Conservation (phyloP, 257 asterid genomes). For the Orobanche coerulescens region DNA sequence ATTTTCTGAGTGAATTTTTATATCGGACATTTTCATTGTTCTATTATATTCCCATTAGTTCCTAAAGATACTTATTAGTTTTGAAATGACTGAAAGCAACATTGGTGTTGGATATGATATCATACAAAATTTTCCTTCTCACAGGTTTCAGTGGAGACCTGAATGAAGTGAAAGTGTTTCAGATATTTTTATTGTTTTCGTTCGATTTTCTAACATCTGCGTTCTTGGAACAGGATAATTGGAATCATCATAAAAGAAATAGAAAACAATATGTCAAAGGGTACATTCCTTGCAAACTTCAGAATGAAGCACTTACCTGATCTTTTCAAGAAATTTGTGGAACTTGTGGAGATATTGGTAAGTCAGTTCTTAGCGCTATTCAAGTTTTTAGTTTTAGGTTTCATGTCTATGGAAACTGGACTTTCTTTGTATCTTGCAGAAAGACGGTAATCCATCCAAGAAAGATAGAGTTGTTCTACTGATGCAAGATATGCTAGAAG, state of each 20-base stretch:
- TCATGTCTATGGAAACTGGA: slow-evolving; percentile 5
- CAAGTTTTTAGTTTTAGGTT: slow-evolving; percentile 7
- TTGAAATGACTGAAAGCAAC: neutral
- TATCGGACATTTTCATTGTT: slow-evolving; percentile 4
- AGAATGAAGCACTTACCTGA: slow-evolving; percentile 72
- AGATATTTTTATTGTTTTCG: neutral
- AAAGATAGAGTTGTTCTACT: slow-evolving; percentile 70
- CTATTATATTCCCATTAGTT: neutral
- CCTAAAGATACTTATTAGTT: neutral
- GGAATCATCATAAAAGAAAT: slow-evolving; percentile 73
- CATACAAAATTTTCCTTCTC: neutral
- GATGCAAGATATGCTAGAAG: slow-evolving; percentile 93
- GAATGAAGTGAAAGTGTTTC: neutral
- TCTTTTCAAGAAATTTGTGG: slow-evolving; percentile 72
- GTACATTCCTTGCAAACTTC: slow-evolving; percentile 70
- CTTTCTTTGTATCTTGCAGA: slow-evolving; percentile 42
- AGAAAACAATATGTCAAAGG: slow-evolving; percentile 57
- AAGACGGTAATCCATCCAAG: slow-evolving; percentile 63
- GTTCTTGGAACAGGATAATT: slow-evolving; percentile 52
- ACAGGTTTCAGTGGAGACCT: slow-evolving; percentile 10
- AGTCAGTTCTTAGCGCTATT: slow-evolving; percentile 27
- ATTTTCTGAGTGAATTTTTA: slow-evolving; percentile 3
- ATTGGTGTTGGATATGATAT: neutral
- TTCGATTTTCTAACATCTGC: slow-evolving; percentile 26
- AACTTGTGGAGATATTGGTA: slow-evolving; percentile 87